These are phyloP conservation scores for Sphaerostilbella broomeana DNA, from an alignment of 2,329 filamentous ascomycete genomes.

Conservation along the genomic window DNA sequence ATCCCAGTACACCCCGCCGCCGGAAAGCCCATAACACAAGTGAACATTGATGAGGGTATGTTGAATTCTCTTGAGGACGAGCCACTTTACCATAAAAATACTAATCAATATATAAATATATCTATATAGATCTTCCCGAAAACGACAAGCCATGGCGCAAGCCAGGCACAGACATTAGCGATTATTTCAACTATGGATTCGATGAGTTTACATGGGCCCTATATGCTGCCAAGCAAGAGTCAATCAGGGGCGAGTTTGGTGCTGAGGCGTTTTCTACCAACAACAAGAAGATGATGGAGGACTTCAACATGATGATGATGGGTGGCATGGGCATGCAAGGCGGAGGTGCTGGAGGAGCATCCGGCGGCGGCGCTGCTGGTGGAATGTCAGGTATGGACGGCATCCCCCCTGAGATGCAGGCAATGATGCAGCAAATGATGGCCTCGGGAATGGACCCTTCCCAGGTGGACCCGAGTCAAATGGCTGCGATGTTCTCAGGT, in stretches of 20 bases:
- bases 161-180: slow-evolving; percentile 87
- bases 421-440: slow-evolving; percentile 67
- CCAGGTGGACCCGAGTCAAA: slow-evolving; percentile 56
- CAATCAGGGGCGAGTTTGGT: slow-evolving; percentile 67
- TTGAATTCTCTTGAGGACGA: no score
- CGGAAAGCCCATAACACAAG: slow-evolving; percentile 73
- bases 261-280: slow-evolving; percentile 56
- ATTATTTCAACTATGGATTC: slow-evolving; percentile 99
- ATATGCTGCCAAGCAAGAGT: slow-evolving; percentile 84
- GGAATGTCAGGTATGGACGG: slow-evolving; percentile 54
- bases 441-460: slow-evolving; percentile 56
- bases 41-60: slow-evolving; percentile 64
- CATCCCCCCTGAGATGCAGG: slow-evolving; percentile 60
- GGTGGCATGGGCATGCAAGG: slow-evolving; percentile 44
- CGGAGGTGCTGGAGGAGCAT: slow-evolving; percentile 24
- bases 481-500: slow-evolving; percentile 53
- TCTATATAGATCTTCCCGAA: slow-evolving; percentile 62
- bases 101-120: slow-evolving; percentile 11
- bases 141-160: slow-evolving; percentile 94
- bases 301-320: slow-evolving; percentile 64
- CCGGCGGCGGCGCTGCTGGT: slow-evolving; percentile 24
- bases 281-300: slow-evolving; percentile 74
- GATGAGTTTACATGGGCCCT: slow-evolving; percentile 97
- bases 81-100: no score
- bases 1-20: slow-evolving; percentile 72